Base-by-base conservation (phyloP, 2,329 filamentous ascomycete genomes). In the Beauveria varroae region DNA sequence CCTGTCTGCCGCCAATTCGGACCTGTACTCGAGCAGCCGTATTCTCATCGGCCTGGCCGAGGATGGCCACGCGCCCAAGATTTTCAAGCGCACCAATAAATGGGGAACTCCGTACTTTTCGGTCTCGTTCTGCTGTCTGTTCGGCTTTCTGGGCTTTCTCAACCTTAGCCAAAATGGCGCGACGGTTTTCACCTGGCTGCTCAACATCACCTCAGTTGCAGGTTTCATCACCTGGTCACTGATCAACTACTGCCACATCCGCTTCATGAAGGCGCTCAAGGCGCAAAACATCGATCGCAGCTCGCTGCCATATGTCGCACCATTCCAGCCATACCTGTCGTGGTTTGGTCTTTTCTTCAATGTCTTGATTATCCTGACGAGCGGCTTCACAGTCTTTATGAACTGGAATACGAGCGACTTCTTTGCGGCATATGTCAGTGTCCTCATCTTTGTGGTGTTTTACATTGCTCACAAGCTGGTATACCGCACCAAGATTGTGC, bases 1-100 rank as follows among this genome's bases (percentile, higher is more conserved):
- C 8, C 84, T 91, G 66, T 90, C 88, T 0, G 89, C 90, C 6
- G 90, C 88, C 63, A 91, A 89, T 74, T 89, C 88, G 16, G 90
- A 90, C 74, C 81, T 92, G 63, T 91, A 90, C 75, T 88, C 87
- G 47, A 86, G 85, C 63, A 87, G 83, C 62, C 85, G 88, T 26
- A 86, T 88, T 46, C 78, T 91, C 41, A 79, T 90, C 64, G 85
- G 83, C 10, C 78, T 91, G 14, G 86, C 87, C 40, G 76, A 85
- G 47, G 84, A 87, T 60, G 81, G 83, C 47, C 83, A 86, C 62
- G 87, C 86, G 0, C 87, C 87, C 1, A 70, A 70, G 10, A 74
- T 87, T 67, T 77, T 90, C 68, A 80, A 78, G 64, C 74, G 75
- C 52, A 88, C 85, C 63, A 88, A 86, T 72, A 74, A 75, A 34